Percentiles rank a stretch among this genome's conserved stretches.
These are phyloP conservation scores for Phycomyces blakesleeanus DNA, from an alignment of 192 early-diverging fungal species.

Conservation along the genomic window DNA sequence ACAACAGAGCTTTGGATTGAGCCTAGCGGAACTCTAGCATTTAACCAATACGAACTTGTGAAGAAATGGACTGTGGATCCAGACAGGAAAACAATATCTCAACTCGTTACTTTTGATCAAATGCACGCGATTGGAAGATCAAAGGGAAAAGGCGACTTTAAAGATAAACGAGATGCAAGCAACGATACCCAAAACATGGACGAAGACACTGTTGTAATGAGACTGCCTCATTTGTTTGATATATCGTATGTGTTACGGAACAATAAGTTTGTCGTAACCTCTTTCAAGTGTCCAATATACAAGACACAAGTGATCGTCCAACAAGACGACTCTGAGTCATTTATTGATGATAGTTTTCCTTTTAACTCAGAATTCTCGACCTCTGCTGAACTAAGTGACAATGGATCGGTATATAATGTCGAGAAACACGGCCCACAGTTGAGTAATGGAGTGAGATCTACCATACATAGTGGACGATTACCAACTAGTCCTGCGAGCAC, in stretches of 20 bases:
- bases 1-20: conserved; percentile 57
- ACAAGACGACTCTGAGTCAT: not conserved
- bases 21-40: conserved; percentile 29
- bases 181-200: not conserved
- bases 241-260: conserved; percentile 17
- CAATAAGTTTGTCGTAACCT: conserved; percentile 17
- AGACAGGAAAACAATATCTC: conserved; percentile 46
- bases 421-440: too few relatives aligned
- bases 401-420: too few relatives aligned
- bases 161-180: not conserved
- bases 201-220: conserved; percentile 1
- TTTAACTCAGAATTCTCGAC: too few relatives aligned
- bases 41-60: conserved; percentile 14
- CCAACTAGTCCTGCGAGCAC: not conserved
- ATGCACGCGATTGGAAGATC: conserved; percentile 48
- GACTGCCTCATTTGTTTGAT: conserved; percentile 20
- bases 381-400: too few relatives aligned
- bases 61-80: conserved; percentile 31
- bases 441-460: too few relatives aligned
- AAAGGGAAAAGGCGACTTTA: conserved; percentile 18
- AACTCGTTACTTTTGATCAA: conserved; percentile 55
- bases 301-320: not conserved
- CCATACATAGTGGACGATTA: not conserved
- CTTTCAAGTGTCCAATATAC: conserved; percentile 13
- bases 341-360: not conserved